These are phyloP conservation scores for Pythium aristosporum DNA, from an alignment of 352 stramenopile species.

Conservation along the genomic window DNA sequence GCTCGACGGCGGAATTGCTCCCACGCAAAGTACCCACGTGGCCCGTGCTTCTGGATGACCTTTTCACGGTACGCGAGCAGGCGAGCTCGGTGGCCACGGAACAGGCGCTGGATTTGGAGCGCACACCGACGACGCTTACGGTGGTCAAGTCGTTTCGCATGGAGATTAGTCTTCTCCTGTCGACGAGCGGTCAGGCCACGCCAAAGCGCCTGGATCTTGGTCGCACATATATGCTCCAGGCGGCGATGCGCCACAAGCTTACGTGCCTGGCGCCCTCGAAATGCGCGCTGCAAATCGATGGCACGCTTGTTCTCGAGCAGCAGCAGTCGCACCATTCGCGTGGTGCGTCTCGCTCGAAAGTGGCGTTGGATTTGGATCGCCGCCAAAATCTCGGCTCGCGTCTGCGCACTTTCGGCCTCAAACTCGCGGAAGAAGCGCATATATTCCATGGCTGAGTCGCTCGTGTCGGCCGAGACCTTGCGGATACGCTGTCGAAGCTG, in stretches of 20 bases:
- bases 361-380: slow-evolving; percentile 64
- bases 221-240: slow-evolving; percentile 35
- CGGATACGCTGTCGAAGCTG: slow-evolving; percentile 55
- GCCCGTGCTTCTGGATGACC: slow-evolving; percentile 47
- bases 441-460: slow-evolving; percentile 68
- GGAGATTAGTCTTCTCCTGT: slow-evolving; percentile 26
- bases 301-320: slow-evolving; percentile 59
- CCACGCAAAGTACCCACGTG: slow-evolving; percentile 63
- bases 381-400: slow-evolving; percentile 43
- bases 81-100: slow-evolving; percentile 50
- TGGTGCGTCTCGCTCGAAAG: slow-evolving; percentile 49
- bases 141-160: slow-evolving; percentile 27
- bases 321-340: slow-evolving; percentile 40
- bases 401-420: slow-evolving; percentile 55
- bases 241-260: slow-evolving; percentile 34
- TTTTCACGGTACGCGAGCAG: slow-evolving; percentile 40
- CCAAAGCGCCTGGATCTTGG: slow-evolving; percentile 53
- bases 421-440: slow-evolving; percentile 70
- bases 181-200: slow-evolving; percentile 38
- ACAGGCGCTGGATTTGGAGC: slow-evolving; percentile 50
- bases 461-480: slow-evolving; percentile 42
- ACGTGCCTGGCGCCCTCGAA: slow-evolving; percentile 54
- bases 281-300: slow-evolving; percentile 62
- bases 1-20: slow-evolving; percentile 39
- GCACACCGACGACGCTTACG: slow-evolving; percentile 30